Evolutionary conservation across 768 basidiomycete genomes (phyloP).

Genomic region (Kwoniella sp.): DNA sequence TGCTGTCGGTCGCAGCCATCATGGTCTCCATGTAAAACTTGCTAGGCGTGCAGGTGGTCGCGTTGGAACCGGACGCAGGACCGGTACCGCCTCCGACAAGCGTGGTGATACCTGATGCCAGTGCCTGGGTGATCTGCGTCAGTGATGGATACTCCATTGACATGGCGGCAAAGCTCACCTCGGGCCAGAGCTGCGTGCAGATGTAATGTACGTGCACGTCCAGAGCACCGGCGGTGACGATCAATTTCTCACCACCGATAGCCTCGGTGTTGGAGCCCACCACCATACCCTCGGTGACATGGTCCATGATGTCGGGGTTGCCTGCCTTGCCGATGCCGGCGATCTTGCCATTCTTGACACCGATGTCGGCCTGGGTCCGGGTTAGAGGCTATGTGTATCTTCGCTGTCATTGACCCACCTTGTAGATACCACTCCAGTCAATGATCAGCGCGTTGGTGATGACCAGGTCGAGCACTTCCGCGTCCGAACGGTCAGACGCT

Average conservation of each 20-base stretch:
- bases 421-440: constrained; percentile 94
- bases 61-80: constrained; percentile 79
- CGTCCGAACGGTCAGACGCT: constrained; percentile 64
- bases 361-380: constrained; percentile 76
- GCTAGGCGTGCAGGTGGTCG: constrained; percentile 90
- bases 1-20: constrained; percentile 82
- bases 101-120: constrained; percentile 70
- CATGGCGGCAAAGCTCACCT: constrained; percentile 55
- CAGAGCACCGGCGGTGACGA: constrained; percentile 87
- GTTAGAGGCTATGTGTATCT: too few species aligned
- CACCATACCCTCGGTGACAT: constrained; percentile 65
- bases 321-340: constrained; percentile 93
- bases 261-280: constrained; percentile 91
- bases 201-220: constrained; percentile 94
- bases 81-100: constrained; percentile 96
- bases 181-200: constrained; percentile 83
- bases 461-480: constrained; percentile 76
- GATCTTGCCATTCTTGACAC: constrained; percentile 76
- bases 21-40: constrained; percentile 84
- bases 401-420: constrained; percentile 56
- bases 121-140: constrained; percentile 30
- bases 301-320: constrained; percentile 87
- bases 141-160: constrained; percentile 10
- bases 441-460: constrained; percentile 93
- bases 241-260: constrained; percentile 90